Percentiles rank a stretch among this genome's conserved stretches.
These are phyloP conservation scores for Lenzites betulinus DNA, from an alignment of 768 basidiomycete genomes.

Conservation along the genomic window DNA sequence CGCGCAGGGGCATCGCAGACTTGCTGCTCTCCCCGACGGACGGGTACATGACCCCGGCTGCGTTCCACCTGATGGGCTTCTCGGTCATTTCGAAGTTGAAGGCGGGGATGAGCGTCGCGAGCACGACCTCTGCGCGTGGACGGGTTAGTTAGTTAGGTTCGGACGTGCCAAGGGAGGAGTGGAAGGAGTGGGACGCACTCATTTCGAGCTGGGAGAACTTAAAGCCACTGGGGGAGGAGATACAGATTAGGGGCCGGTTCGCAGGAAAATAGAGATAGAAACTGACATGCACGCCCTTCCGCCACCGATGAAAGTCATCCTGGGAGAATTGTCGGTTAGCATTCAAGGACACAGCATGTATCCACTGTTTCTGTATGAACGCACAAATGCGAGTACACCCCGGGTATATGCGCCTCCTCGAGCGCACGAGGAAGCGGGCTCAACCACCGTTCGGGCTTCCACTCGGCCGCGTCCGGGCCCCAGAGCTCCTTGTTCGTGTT, in stretches of 20 bases:
- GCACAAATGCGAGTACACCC: slow-evolving; percentile 18
- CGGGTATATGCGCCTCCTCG: slow-evolving; percentile 10
- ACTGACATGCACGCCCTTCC: slow-evolving; percentile 26
- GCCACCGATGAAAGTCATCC: slow-evolving; percentile 30
- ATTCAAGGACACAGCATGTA: neutral
- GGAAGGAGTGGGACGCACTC: slow-evolving; percentile 13
- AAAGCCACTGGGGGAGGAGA: slow-evolving; percentile 10
- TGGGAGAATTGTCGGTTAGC: neutral
- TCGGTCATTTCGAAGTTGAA: slow-evolving; percentile 19
- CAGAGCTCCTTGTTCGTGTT: slow-evolving; percentile 52
- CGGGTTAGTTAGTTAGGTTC: neutral
- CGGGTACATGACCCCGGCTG: slow-evolving; percentile 12
- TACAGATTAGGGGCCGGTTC: neutral
- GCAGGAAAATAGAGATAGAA: neutral
- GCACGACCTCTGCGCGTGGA: slow-evolving; percentile 14
- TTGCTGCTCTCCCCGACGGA: neutral
- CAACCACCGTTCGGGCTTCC: slow-evolving; percentile 42
- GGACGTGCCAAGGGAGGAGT: neutral
- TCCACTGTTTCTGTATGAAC: too few species aligned
- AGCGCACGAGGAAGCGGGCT: slow-evolving; percentile 2
- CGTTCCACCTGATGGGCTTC: slow-evolving; percentile 16
- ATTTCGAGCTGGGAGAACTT: slow-evolving; percentile 27
- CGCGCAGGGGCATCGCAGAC: slow-evolving; percentile 7
- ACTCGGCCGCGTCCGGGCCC: slow-evolving; percentile 39
- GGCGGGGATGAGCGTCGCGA: slow-evolving; percentile 4